Percentiles rank a stretch among this genome's conserved stretches.
Evolutionary conservation across 768 basidiomycete species (phyloP).

Genomic region (Podaxis mareebaensis): DNA sequence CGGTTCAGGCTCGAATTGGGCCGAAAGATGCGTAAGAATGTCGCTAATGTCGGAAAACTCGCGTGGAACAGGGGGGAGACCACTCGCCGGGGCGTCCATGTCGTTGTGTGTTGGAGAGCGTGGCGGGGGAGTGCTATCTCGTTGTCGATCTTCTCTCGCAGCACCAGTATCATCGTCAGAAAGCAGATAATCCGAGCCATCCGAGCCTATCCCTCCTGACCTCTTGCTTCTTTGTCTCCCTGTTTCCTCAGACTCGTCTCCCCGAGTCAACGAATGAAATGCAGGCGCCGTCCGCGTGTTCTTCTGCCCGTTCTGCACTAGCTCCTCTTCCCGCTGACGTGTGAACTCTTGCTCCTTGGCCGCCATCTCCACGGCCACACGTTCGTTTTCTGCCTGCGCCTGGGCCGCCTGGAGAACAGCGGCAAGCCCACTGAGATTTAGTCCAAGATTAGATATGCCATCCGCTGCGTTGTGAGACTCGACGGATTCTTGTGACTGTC

Average conservation of each 20-base stretch:
- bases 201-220: constrained; percentile 40
- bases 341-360: constrained; percentile 47
- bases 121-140: constrained; percentile 29
- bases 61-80: constrained; percentile 49
- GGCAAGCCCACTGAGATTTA: constrained; percentile 67
- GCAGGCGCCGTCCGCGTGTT: constrained; percentile 73
- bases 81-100: constrained; percentile 29
- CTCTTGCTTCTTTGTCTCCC: constrained; percentile 30
- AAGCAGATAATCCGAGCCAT: constrained; percentile 59
- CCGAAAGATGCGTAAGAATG: constrained; percentile 71
- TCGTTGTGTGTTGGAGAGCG: constrained; percentile 35
- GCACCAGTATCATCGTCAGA: constrained; percentile 46
- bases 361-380: constrained; percentile 34
- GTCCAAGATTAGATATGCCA: constrained; percentile 43
- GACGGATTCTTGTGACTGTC: constrained; percentile 29
- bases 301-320: constrained; percentile 46
- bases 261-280: constrained; percentile 75
- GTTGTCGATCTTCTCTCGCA: constrained; percentile 39
- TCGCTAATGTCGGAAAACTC: constrained; percentile 76
- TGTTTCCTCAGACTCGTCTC: constrained; percentile 36
- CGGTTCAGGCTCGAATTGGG: constrained; percentile 63
- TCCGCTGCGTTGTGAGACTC: constrained; percentile 29
- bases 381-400: constrained; percentile 54
- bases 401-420: constrained; percentile 81
- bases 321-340: constrained; percentile 43